Conservation (phyloP, 2,329 filamentous ascomycete species). For the Neonectria neomacrospora region DNA sequence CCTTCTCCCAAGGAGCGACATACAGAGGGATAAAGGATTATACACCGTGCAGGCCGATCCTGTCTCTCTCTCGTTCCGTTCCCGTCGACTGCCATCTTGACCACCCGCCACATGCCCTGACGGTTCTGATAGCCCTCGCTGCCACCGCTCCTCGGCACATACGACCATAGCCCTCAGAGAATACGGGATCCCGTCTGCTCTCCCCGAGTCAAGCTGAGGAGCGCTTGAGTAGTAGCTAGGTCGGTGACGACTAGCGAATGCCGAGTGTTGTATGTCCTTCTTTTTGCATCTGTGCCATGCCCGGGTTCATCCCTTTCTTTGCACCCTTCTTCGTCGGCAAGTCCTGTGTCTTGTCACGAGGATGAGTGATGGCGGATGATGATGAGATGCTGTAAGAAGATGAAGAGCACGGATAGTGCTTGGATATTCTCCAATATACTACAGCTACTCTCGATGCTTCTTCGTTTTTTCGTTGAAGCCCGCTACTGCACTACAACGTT, state of each 20-base stretch:
- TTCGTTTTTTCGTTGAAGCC: too few relatives aligned
- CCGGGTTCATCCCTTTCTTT: neutral
- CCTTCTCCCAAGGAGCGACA: neutral
- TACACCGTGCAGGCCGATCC: neutral
- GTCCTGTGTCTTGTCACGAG: neutral
- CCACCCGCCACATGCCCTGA: neutral
- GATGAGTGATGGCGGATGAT: too few relatives aligned
- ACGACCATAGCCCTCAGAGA: slow-evolving; percentile 25
- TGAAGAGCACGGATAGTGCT: too few relatives aligned
- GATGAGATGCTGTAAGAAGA: neutral
- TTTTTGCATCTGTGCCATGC: neutral
- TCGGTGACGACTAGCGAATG: slow-evolving; percentile 27
- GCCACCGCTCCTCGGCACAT: slow-evolving; percentile 7
- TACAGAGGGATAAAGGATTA: neutral
- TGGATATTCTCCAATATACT: too few relatives aligned
- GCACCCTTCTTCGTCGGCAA: neutral
- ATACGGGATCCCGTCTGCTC: slow-evolving; percentile 24
- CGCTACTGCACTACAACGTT: too few relatives aligned
- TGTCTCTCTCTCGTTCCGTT: neutral
- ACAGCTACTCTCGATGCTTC: too few relatives aligned
- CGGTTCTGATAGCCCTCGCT: neutral
- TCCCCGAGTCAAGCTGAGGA: slow-evolving; percentile 24
- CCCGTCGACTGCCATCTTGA: neutral
- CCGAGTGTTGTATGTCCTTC: slow-evolving; percentile 23
- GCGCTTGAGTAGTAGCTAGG: slow-evolving; percentile 26